A percentile compares a stretch with the other conserved stretches of the same genome.
Evolutionary conservation across 1,284 basidiomycete species (phyloP).

Genomic region (Hemileccinum hortonii): DNA sequence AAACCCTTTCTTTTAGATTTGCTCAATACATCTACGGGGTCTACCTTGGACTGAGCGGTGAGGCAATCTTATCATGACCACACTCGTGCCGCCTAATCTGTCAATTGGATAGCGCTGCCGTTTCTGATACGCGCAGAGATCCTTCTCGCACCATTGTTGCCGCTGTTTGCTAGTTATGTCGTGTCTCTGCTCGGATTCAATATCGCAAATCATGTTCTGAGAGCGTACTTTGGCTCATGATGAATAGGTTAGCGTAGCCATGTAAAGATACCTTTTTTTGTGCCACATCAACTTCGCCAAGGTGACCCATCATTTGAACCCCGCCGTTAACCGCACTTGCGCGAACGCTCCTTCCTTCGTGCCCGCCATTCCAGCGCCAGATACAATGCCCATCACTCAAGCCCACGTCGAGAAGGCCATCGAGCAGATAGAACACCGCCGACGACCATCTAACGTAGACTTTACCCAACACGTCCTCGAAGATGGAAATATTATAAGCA

Average conservation of each 20-base stretch:
- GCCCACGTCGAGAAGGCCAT: constrained; percentile 72
- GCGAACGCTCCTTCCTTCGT: constrained; percentile 8
- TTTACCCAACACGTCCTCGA: constrained; percentile 89
- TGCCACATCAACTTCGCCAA: constrained; percentile 8
- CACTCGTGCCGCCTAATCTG: constrained; percentile 5
- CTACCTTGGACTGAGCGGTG: constrained; percentile 85
- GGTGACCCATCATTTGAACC: constrained; percentile 27
- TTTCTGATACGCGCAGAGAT: constrained; percentile 87
- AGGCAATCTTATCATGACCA: constrained; percentile 17
- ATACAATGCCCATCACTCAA: constrained; percentile 41
- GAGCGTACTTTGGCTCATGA: constrained; percentile 73
- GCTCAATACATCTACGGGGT: constrained; percentile 89
- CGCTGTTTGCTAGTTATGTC: constrained; percentile 81
- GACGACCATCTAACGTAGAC: constrained; percentile 72
- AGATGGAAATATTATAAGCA: constrained; percentile 83
- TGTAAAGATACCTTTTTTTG: constrained; percentile 7
- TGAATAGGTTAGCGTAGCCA: constrained; percentile 12
- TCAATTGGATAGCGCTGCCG: constrained; percentile 64
- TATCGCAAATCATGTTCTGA: constrained; percentile 74
- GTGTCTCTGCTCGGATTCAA: constrained; percentile 89
- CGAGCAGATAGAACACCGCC: constrained; percentile 68
- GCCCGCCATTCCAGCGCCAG: constrained; percentile 2
- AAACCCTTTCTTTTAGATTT: constrained; percentile 47
- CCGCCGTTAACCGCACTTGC: constrained; percentile 23
- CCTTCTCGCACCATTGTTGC: constrained; percentile 81